A percentile compares a stretch with the other conserved stretches of the same genome.
These are phyloP conservation scores for Pleoardoris graminearum DNA, from an alignment of 2,329 filamentous ascomycete genomes.

Conservation along the genomic window DNA sequence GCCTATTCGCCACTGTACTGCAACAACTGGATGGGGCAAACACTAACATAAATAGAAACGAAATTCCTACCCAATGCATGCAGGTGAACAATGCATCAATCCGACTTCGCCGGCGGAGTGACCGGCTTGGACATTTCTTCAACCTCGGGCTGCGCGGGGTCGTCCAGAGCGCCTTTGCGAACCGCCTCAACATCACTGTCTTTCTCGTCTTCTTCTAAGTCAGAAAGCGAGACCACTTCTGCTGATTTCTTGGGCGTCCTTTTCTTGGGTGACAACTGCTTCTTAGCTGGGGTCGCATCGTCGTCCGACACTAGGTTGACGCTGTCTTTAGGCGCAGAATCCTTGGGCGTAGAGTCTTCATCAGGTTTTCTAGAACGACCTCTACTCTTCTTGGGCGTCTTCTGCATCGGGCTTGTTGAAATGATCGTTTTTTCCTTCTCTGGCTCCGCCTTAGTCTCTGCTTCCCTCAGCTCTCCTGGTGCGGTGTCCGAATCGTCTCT, in stretches of 20 bases:
- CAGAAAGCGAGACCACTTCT: not conserved
- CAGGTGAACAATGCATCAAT: not conserved
- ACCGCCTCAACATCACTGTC: not conserved
- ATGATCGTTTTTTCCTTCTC: not conserved
- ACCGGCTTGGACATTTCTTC: not conserved
- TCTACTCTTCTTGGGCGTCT: not conserved
- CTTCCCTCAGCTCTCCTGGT: not conserved
- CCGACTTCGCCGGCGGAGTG: no score
- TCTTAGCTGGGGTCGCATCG: conserved; percentile 7
- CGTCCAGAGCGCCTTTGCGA: not conserved
- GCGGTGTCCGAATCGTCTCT: conserved; percentile 13
- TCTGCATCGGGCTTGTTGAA: not conserved
- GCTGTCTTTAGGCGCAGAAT: not conserved
- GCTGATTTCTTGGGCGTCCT: not conserved
- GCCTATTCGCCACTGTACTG: no score
- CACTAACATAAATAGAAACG: no score
- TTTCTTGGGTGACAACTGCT: conserved; percentile 18
- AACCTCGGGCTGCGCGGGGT: not conserved
- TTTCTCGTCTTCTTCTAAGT: not conserved
- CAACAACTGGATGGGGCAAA: no score
- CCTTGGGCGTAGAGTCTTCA: conserved; percentile 6
- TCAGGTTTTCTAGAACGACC: conserved; percentile 7
- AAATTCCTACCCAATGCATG: no score
- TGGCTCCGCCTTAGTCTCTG: not conserved
- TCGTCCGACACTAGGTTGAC: not conserved